A percentile compares a stretch with the other conserved stretches of the same genome.
Evolutionary conservation across 2,329 filamentous ascomycete species (phyloP).

Genomic region (Raffaelea albimanens): DNA sequence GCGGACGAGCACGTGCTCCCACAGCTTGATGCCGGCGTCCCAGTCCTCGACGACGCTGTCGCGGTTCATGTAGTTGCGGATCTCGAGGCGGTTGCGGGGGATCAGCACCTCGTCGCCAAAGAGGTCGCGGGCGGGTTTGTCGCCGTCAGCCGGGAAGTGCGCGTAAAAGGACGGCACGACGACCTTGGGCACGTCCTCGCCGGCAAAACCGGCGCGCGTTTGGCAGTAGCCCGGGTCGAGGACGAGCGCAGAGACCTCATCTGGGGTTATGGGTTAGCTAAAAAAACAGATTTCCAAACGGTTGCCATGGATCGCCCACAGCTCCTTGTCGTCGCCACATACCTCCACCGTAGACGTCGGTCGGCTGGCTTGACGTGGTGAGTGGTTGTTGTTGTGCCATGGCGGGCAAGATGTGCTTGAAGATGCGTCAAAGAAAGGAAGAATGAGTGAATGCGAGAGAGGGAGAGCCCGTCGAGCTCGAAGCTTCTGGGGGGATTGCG

Average conservation of each 20-base stretch:
- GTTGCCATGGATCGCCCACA: too few relatives aligned
- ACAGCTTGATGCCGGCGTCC: constrained; percentile 81
- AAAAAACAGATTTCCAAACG: too few relatives aligned
- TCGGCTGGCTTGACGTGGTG: constrained; percentile 46
- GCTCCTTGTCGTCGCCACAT: too few relatives aligned
- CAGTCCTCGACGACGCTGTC: constrained; percentile 93
- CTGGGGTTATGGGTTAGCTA: too few relatives aligned
- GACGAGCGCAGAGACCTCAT: constrained; percentile 94
- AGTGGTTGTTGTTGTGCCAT: constrained; percentile 50
- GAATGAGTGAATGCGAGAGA: not conserved
- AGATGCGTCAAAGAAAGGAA: not conserved
- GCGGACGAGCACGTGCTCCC: constrained; percentile 87
- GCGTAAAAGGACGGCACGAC: constrained; percentile 89
- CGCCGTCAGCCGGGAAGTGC: constrained; percentile 28
- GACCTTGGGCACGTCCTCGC: constrained; percentile 93
- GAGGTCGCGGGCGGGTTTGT: constrained; percentile 41
- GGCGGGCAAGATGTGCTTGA: constrained; percentile 10
- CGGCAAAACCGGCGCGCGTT: constrained; percentile 90
- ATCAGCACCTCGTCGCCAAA: constrained; percentile 90
- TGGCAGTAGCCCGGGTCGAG: constrained; percentile 90
- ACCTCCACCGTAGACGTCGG: constrained; percentile 56
- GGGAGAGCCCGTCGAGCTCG: not conserved
- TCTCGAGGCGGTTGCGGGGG: constrained; percentile 65
- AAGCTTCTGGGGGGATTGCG: too few relatives aligned
- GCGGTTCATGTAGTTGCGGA: constrained; percentile 83